Evolutionary conservation across 306 rosid genomes (phyloP), one percentile per base, ranked within the genome.

Genomic region (Gastrolobium bilobum): DNA sequence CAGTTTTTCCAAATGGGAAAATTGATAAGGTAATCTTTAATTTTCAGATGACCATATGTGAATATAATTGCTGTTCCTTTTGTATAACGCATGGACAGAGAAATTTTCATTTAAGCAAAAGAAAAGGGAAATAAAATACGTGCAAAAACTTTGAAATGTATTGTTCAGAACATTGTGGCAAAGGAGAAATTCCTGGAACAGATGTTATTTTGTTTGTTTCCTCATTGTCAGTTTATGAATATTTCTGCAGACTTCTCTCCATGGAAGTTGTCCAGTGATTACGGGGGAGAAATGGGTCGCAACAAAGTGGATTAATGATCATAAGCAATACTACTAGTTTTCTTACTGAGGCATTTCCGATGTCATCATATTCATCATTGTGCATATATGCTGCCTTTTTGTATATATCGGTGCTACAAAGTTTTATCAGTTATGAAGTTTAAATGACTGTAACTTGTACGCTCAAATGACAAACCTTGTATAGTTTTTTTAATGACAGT

Each of bases 201-300:
- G 10, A 42, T 66, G 39, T 29, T 31, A 61, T 51, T 71, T 57
- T 54, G 26, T 30, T 64, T 73, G 31, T n/a, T 63, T 40, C 8
- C 50, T 35, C 14, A 50, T 73, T 65, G 61, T 13, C 11, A 38
- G 34, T 61, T 43, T 50, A 29, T 67, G 4, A 57, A 81, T 73
- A 70, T 75, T 10, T 61, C 4, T 85, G 87, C 90, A 87, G 92
- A 75, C 77, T 39, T 91, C 90, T 77, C 93, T 88, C 44, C 91
- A 88, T 80, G 90, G 91, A 78, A 91, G 96, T 80, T 91, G 96
- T 79, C 89, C 93, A 4, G 93, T 91, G 70, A 85, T 84, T 69
- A 68, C 82, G 70, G 96, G 92, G 44, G 88, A 88, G 85, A 91
- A 88, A 84, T 88, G 96, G 95, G 91, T 91, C 2, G 92, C 91